These are phyloP conservation scores for Globisporangium cylindrosporum DNA, from an alignment of 352 stramenopile species.

Conservation along the genomic window DNA sequence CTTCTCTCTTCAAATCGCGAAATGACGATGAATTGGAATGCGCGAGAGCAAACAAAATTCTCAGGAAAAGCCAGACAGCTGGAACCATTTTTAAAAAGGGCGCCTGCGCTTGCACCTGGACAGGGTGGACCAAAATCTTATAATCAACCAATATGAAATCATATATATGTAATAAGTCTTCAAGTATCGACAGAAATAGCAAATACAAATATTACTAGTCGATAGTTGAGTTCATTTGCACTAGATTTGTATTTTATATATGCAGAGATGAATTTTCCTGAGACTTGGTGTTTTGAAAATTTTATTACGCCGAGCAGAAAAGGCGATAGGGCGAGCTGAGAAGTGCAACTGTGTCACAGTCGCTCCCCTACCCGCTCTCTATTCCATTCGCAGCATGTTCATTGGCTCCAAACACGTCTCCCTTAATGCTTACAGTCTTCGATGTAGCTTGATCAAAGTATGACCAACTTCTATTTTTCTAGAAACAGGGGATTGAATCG, in stretches of 20 bases:
- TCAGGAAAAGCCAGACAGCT: constrained; percentile 3
- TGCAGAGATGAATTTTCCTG: not conserved
- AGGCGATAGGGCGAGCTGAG: no score
- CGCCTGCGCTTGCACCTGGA: not conserved
- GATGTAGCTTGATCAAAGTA: not conserved
- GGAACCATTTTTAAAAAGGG: not conserved
- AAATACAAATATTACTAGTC: no score
- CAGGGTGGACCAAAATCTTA: not conserved
- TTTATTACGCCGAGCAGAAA: not conserved
- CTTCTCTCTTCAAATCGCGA: constrained; percentile 7
- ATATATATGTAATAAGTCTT: not conserved
- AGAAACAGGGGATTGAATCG: not conserved
- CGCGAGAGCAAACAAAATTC: not conserved
- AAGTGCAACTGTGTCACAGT: not conserved
- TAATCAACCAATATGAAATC: rapidly evolving
- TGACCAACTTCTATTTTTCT: not conserved
- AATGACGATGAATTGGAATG: constrained; percentile 6
- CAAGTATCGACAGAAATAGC: not conserved
- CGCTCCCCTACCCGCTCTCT: not conserved
- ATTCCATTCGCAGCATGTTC: not conserved
- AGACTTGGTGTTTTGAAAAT: not conserved
- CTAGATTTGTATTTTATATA: no score
- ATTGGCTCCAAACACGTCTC: not conserved
- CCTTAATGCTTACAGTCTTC: not conserved
- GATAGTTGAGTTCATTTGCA: no score